These are phyloP conservation scores for Ascosphaera apis DNA, from an alignment of 2,329 filamentous ascomycete genomes.

Conservation along the genomic window DNA sequence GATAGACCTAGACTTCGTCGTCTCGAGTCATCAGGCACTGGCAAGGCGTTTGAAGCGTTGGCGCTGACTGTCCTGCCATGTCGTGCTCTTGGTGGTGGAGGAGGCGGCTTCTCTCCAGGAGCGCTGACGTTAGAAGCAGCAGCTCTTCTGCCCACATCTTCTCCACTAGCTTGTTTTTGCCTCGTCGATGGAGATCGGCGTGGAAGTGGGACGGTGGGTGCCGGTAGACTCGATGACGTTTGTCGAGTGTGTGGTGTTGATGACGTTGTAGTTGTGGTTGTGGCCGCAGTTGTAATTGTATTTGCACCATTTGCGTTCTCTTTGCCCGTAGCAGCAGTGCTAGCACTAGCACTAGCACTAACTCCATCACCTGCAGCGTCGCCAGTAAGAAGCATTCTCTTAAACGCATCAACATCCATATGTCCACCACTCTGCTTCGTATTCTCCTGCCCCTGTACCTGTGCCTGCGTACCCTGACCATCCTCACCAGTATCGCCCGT, in stretches of 20 bases:
- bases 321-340: background rate
- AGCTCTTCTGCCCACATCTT: background rate
- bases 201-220: constrained; percentile 9
- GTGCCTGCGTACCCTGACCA: too few species aligned
- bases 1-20: background rate
- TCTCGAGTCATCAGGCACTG: background rate
- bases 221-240: constrained; percentile 3
- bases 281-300: too few species aligned
- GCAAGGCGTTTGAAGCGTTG: constrained; percentile 4
- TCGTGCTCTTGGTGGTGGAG: constrained; percentile 52
- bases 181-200: background rate
- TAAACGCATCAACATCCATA: constrained; percentile 59
- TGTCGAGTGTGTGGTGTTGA: background rate
- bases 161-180: background rate
- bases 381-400: constrained; percentile 52
- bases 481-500: constrained; percentile 37
- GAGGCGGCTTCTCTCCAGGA: constrained; percentile 33
- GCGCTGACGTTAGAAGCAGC: background rate
- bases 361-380: constrained; percentile 17
- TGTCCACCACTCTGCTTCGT: background rate
- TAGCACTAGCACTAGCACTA: background rate
- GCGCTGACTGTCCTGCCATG: constrained; percentile 51
- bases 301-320: too few species aligned
- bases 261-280: too few species aligned
- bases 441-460: too few species aligned